phyloP scores from a whole-genome alignment of 139 green algal genomes.

The Edaphochlamys debaryana region DNA sequence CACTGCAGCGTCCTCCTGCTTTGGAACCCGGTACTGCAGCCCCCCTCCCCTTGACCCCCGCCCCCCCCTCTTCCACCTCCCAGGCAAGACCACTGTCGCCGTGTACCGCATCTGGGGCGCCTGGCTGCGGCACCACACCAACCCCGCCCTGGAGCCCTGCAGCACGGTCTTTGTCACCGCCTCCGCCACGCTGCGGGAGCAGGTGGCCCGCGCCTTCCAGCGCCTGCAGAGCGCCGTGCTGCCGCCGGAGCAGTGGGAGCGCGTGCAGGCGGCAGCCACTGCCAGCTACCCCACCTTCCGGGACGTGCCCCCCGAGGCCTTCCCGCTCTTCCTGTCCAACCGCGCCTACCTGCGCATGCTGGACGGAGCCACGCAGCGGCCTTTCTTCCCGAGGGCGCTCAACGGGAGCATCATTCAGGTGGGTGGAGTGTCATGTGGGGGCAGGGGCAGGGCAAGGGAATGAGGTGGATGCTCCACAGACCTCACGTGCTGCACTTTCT shows the following conservation, averaged over 20 bases:
- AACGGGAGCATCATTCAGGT: conserved; percentile 52
- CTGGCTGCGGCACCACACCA: conserved; percentile 57
- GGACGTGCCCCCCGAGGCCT: conserved; percentile 70
- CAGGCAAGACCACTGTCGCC: conserved; percentile 81
- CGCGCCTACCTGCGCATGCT: conserved; percentile 71
- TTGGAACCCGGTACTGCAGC: no score
- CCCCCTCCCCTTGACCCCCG: no score
- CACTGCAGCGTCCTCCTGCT: no score
- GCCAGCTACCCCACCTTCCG: conserved; percentile 57
- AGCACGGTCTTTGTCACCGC: conserved; percentile 78
- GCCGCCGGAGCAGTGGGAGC: conserved; percentile 31
- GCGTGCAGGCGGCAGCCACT: conserved; percentile 31
- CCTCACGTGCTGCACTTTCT: no score
- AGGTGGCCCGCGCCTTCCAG: conserved; percentile 71
- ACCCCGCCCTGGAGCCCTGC: conserved; percentile 35
- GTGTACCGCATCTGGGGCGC: conserved; percentile 73
- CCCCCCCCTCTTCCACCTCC: no score
- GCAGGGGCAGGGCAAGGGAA: not conserved
- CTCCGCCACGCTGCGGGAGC: conserved; percentile 73
- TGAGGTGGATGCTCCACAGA: not conserved
- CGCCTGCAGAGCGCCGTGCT: conserved; percentile 69
- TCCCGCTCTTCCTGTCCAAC: conserved; percentile 81
- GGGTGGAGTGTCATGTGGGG: not conserved
- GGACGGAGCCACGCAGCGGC: conserved; percentile 65
- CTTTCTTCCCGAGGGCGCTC: conserved; percentile 72